Evolutionary conservation across 108 stramenopile genomes (phyloP), one percentile per base, ranked within the genome.

Genomic region (Pseudonitzschia pungens): DNA sequence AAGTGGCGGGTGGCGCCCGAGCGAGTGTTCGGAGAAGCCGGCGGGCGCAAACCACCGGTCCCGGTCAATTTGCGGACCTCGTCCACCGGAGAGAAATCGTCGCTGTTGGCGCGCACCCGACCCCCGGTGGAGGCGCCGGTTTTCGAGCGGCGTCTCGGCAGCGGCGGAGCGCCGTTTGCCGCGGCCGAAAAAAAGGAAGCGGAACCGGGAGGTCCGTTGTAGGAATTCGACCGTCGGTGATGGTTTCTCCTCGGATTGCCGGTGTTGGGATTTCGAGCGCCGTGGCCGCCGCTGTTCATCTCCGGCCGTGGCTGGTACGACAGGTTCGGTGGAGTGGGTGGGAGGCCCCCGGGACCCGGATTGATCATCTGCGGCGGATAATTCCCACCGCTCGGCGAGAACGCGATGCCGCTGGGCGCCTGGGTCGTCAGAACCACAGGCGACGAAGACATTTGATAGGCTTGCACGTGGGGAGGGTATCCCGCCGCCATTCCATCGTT

Each of bases 11-110:
- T n/a, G 22, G 14, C 31, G 18, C 63, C 21, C 20, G 1, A 11
- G 14, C 57, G 29, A 48, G 14, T 14, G 14, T 18, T 18, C 16
- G 55, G 40, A 29, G 68, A 69, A n/a, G 15, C 40, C 14, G 63
- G 51, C 43, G 76, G 68, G 29, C 58, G 60, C 16, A 42, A 2
- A 11, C 40, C 42, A 28, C 29, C 41, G 29, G 71, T 42, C 21
- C 77, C 77, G n/a, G 77, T 57, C 24, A 78, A 60, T 50, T 72
- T 72, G 22, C 71, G 64, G 24, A 78, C 52, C 65, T 78, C 77
- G 6, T 60, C 58, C 4, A 71, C 31, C 31, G 71, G 71, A n/a
- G 77, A 78, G 50, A 78, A 78, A 45, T 78, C 71, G 8, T 41
- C 66, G 27, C 66, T 67, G 22, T 48, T 29, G 6, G 45, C 5